These are phyloP conservation scores for Fusarium sp. DNA, from an alignment of 2,329 filamentous ascomycete genomes.

Conservation along the genomic window DNA sequence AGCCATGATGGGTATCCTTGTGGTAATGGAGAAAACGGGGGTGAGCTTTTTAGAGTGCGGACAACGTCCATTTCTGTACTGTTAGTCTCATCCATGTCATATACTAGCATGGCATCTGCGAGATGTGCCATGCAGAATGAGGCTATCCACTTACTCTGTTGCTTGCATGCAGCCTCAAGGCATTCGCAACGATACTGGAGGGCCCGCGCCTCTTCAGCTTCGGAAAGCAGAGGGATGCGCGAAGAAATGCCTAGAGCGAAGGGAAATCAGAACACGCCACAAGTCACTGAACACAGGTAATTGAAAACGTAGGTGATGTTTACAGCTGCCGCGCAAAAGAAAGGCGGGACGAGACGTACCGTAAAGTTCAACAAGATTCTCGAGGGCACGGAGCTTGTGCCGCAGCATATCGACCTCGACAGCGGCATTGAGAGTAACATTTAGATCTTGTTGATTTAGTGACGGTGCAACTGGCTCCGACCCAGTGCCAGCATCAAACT, in stretches of 20 bases:
- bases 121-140: neutral
- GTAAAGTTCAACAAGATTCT: constrained; percentile 62
- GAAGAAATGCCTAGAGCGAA: constrained; percentile 47
- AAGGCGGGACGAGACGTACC: constrained; percentile 55
- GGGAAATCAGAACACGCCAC: constrained; percentile 34
- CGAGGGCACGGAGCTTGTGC: constrained; percentile 65
- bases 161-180: constrained; percentile 65
- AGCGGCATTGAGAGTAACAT: constrained; percentile 62
- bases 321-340: constrained; percentile 17
- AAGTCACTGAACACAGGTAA: constrained; percentile 12
- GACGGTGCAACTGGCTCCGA: constrained; percentile 63
- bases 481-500: constrained; percentile 65
- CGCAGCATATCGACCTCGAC: constrained; percentile 68
- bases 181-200: constrained; percentile 71
- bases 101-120: constrained; percentile 5
- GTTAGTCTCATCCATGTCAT: constrained; percentile 36
- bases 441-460: constrained; percentile 61
- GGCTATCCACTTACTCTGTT: constrained; percentile 49
- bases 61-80: constrained; percentile 51
- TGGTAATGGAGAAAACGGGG: constrained; percentile 54
- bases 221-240: constrained; percentile 62
- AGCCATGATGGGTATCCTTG: constrained; percentile 66
- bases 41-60: constrained; percentile 49
- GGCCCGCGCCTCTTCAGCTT: constrained; percentile 68
- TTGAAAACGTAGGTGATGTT: constrained; percentile 20